Base-by-base conservation (phyloP, 352 stramenopile genomes). In the Pythium periplocum region DNA sequence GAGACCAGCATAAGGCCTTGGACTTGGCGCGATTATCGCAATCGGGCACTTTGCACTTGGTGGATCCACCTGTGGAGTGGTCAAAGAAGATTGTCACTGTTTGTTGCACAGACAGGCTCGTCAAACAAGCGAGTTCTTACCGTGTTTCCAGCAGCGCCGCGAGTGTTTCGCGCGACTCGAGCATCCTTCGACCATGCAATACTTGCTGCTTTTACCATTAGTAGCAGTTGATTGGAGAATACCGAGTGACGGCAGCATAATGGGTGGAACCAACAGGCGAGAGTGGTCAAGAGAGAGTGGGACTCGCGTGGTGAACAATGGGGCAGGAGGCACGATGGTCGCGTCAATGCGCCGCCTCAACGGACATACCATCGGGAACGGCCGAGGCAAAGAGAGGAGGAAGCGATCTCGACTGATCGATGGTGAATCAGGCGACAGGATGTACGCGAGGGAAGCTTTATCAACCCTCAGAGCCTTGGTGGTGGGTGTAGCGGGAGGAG, bases 11-110 rank as follows among this genome's bases (percentile, higher is more conserved):
- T 6, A 62, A 32, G 17, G 53, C 60, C 41, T 57, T 55, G n/a
- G 61, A 64, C 56, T 68, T 68, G 48, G 61, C 48, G 8, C 61
- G 61, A 33, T 63, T 62, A 6, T 12, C 35, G 45, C 60, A 67
- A 34, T 57, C 39, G 8, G 42, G 8, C 33, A 59, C 53, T 17
- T 51, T 51, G 45, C 60, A 67, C 45, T 62, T 53, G 26, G 59
- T 47, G 6, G 60, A 67, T 38, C 60, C 60, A 11, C 60, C 59
- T 66, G 45, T 4, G 40, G 12, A 0, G 17, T 26, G 17, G 35
- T 32, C 17, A 47, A 53, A 12, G 2, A 32, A 12, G 1, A 38
- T 5, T 42, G 30, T 35, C 26, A 40, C 10, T 26, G 17, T 26
- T 26, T 26, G 17, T 26, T 26, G n/a, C 17, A 26, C 17, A 26